Conservation (phyloP, 2,329 filamentous ascomycete genomes). For the Alternaria consortialis region DNA sequence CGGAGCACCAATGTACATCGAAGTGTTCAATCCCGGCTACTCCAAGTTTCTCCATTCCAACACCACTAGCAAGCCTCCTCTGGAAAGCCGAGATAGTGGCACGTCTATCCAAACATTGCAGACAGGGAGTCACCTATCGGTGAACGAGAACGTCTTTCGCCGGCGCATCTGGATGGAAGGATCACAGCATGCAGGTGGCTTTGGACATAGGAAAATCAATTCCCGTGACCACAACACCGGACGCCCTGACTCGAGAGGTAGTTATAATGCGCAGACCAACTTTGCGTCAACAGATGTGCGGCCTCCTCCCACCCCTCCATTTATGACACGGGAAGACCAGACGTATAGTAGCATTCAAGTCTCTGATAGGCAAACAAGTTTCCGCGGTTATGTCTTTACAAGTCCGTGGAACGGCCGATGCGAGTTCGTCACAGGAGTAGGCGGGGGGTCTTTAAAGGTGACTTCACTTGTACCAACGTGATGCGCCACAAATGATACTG, state of each 20-base stretch:
- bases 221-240: conserved; percentile 41
- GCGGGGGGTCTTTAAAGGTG: conserved; percentile 73
- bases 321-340: conserved; percentile 38
- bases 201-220: conserved; percentile 51
- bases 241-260: conserved; percentile 34
- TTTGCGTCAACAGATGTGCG: conserved; percentile 25
- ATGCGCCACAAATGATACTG: not conserved
- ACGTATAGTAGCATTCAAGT: conserved; percentile 44
- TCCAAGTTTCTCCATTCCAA: conserved; percentile 60
- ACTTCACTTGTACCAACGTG: not conserved
- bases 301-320: conserved; percentile 24
- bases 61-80: conserved; percentile 23
- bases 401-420: conserved; percentile 90
- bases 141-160: conserved; percentile 48
- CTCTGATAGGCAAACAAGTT: conserved; percentile 61
- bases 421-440: conserved; percentile 81
- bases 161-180: conserved; percentile 61
- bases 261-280: conserved; percentile 24
- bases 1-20: conserved; percentile 60
- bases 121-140: not conserved
- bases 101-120: conserved; percentile 24
- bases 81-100: conserved; percentile 26
- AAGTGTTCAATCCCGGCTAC: conserved; percentile 68
- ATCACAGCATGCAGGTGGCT: conserved; percentile 51
- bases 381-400: conserved; percentile 74